phyloP scores from a whole-genome alignment of 2,329 filamentous ascomycete genomes.

The Pyrenochaeta sp. region DNA sequence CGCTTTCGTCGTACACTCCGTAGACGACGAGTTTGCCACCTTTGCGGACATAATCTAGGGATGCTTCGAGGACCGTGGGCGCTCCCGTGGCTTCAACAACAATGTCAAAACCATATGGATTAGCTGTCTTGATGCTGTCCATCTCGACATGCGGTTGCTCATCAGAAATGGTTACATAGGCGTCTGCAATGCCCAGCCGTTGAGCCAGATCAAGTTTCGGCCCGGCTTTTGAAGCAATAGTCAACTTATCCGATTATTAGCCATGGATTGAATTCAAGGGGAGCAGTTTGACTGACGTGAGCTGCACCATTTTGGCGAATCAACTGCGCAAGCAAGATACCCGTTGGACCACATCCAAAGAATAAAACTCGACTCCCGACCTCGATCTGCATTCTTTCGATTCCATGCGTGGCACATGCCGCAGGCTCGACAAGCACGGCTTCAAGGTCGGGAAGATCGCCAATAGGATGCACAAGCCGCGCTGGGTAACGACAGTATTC shows the following conservation, averaged over 20 bases:
- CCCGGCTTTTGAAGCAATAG: conserved; percentile 72
- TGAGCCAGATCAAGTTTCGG: conserved; percentile 74
- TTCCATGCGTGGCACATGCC: conserved; percentile 73
- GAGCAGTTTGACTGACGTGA: conserved; percentile 55
- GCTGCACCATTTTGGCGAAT: conserved; percentile 71
- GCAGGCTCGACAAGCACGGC: conserved; percentile 75
- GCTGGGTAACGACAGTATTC: conserved; percentile 69
- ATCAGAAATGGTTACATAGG: conserved; percentile 55
- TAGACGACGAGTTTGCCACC: conserved; percentile 77
- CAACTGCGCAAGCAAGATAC: conserved; percentile 69
- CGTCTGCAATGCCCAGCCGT: conserved; percentile 56
- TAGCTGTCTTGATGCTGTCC: conserved; percentile 66
- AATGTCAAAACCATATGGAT: conserved; percentile 77
- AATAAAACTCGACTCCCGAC: conserved; percentile 71
- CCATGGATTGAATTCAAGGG: no score
- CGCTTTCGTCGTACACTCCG: conserved; percentile 70
- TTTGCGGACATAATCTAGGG: conserved; percentile 74
- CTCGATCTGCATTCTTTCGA: conserved; percentile 72
- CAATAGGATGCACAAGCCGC: conserved; percentile 68
- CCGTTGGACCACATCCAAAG: conserved; percentile 72
- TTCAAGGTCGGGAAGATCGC: conserved; percentile 72
- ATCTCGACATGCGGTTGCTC: conserved; percentile 54
- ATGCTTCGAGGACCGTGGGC: conserved; percentile 71
- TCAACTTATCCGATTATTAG: no score
- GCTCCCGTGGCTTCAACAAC: conserved; percentile 76